Evolutionary conservation across 495 filamentous ascomycete genomes (phyloP).

Genomic region (Aspergillus panamensis): DNA sequence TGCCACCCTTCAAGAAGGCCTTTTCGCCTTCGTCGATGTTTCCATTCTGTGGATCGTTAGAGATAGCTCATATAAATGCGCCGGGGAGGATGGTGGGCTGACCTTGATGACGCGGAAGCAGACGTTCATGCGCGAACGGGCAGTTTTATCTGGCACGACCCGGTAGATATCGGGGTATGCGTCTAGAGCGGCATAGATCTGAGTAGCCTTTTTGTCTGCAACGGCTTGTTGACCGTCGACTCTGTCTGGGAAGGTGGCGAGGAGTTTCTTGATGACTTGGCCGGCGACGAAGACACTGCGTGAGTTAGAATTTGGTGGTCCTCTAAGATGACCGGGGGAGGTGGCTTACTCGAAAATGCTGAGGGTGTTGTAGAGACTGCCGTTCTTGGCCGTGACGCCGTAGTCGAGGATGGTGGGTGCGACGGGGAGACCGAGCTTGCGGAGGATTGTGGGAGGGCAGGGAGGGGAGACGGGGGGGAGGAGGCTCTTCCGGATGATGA

Average conservation of each 20-base stretch:
- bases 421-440: conserved; percentile 66
- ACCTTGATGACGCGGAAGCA: conserved; percentile 71
- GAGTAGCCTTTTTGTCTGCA: conserved; percentile 66
- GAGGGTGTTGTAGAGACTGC: conserved; percentile 90
- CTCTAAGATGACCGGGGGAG: not conserved
- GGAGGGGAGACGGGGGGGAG: conserved; percentile 59
- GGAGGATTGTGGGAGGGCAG: conserved; percentile 59
- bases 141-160: conserved; percentile 68
- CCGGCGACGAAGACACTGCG: conserved; percentile 76
- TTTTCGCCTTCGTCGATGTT: conserved; percentile 67
- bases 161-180: conserved; percentile 63
- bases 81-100: conserved; percentile 3
- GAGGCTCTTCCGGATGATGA: conserved; percentile 72
- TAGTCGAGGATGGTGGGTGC: conserved; percentile 77
- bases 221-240: conserved; percentile 41
- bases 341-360: conserved; percentile 74
- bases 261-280: conserved; percentile 72
- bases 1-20: conserved; percentile 69
- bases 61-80: not conserved
- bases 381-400: conserved; percentile 76
- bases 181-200: conserved; percentile 74
- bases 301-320: not conserved
- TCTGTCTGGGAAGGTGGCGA: conserved; percentile 24
- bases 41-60: conserved; percentile 26
- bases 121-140: conserved; percentile 85